These are phyloP conservation scores for Melampsora americana DNA, from an alignment of 1,284 basidiomycete genomes.

Conservation along the genomic window DNA sequence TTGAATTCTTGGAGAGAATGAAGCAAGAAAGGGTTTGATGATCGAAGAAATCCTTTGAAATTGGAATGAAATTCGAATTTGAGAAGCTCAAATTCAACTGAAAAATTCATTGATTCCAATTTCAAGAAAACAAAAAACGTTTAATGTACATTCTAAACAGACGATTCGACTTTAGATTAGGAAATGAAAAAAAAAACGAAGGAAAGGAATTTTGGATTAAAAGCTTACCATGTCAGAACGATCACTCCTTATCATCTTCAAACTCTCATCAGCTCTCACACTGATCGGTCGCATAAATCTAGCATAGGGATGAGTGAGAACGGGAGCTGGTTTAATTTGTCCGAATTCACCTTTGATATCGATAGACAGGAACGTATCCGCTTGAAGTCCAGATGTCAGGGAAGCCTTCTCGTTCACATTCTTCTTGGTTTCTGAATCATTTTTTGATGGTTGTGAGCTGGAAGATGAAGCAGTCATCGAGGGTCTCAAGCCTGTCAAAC, in stretches of 20 bases:
- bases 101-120: too few relatives aligned
- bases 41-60: neutral
- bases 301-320: slow-evolving; percentile 4
- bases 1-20: neutral
- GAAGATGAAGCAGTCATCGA: neutral
- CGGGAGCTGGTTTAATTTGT: neutral
- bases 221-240: slow-evolving; percentile 20
- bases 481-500: slow-evolving; percentile 14
- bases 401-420: neutral
- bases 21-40: neutral
- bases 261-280: slow-evolving; percentile 28
- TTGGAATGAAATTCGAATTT: neutral
- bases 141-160: too few relatives aligned
- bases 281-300: slow-evolving; percentile 39
- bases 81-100: neutral
- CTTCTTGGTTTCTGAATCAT: neutral
- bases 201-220: too few relatives aligned
- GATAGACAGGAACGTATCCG: too few relatives aligned
- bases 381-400: neutral
- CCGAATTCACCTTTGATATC: too few relatives aligned
- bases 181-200: too few relatives aligned
- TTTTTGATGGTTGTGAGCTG: neutral
- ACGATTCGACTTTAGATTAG: too few relatives aligned
- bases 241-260: slow-evolving; percentile 37
- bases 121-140: too few relatives aligned